phyloP scores from a whole-genome alignment of 2,329 filamentous ascomycete genomes.

The Diplodia intermedia region DNA sequence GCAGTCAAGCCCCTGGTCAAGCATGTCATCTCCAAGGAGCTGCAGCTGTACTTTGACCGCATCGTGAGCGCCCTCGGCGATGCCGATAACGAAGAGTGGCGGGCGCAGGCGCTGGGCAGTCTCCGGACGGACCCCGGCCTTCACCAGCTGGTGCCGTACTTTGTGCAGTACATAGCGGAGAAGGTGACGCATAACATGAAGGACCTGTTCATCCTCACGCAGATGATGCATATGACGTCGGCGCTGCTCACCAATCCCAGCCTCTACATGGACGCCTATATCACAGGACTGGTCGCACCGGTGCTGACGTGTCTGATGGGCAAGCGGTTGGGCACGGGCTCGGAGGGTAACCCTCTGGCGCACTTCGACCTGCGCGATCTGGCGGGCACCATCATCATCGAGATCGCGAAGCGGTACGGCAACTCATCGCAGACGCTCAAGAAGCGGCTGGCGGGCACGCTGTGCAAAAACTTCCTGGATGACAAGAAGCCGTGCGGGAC shows the following conservation, averaged over 20 bases:
- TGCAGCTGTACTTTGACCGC: constrained; percentile 96
- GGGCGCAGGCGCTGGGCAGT: constrained; percentile 83
- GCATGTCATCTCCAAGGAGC: constrained; percentile 93
- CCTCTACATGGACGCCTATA: constrained; percentile 76
- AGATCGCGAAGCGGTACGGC: constrained; percentile 81
- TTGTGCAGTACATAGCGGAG: constrained; percentile 93
- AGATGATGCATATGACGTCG: constrained; percentile 89
- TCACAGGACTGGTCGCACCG: constrained; percentile 77
- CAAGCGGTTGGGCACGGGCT: constrained; percentile 72
- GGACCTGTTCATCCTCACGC: constrained; percentile 84
- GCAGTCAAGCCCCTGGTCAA: constrained; percentile 90
- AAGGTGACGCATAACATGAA: constrained; percentile 94
- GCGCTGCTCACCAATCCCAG: constrained; percentile 83
- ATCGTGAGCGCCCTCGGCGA: constrained; percentile 88
- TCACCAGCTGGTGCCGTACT: constrained; percentile 95
- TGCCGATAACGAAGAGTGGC: constrained; percentile 84
- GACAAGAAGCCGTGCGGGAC: constrained; percentile 81
- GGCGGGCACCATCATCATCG: constrained; percentile 79
- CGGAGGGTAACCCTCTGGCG: constrained; percentile 49
- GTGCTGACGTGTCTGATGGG: constrained; percentile 91
- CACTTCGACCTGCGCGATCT: constrained; percentile 85
- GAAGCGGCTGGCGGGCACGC: constrained; percentile 88
- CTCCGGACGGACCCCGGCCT: constrained; percentile 88
- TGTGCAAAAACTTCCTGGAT: constrained; percentile 89
- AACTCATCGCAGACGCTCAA: constrained; percentile 81